Percentiles rank a stretch among this genome's conserved stretches.
Evolutionary conservation across 441 rosid genomes (phyloP).

Genomic region (Eruca vesicaria): DNA sequence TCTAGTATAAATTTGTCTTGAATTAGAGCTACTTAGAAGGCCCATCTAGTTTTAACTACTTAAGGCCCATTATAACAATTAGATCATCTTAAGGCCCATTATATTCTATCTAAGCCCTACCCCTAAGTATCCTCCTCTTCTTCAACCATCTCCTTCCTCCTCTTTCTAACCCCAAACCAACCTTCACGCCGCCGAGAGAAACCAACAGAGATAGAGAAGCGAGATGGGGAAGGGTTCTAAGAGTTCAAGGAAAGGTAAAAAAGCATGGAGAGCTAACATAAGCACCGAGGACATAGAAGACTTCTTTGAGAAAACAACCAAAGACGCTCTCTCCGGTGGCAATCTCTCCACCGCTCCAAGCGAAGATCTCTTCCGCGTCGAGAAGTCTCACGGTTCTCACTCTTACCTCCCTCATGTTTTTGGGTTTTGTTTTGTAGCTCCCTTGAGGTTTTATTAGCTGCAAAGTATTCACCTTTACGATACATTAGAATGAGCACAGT

Average conservation of each 20-base stretch:
- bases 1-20: too few relatives aligned
- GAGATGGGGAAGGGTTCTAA: constrained; percentile 75
- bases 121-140: background rate
- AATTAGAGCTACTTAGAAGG: background rate
- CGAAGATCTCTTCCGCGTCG: constrained; percentile 74
- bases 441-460: constrained; percentile 13
- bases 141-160: background rate
- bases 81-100: constrained; percentile 24
- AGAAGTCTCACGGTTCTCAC: constrained; percentile 59
- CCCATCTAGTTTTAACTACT: background rate
- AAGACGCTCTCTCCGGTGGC: constrained; percentile 86
- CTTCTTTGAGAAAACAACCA: constrained; percentile 70
- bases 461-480: background rate
- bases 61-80: constrained; percentile 22
- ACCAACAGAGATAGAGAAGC: background rate
- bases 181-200: constrained; percentile 31
- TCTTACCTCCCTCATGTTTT: background rate
- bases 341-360: constrained; percentile 61
- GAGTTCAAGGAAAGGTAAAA: constrained; percentile 83
- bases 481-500: background rate
- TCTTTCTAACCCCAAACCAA: background rate
- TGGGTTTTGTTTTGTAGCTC: background rate
- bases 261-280: constrained; percentile 94
- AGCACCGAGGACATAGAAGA: constrained; percentile 78
- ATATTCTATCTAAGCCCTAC: constrained; percentile 19